Conservation (phyloP, 2,329 filamentous ascomycete genomes). For the Blumeria hordei region DNA sequence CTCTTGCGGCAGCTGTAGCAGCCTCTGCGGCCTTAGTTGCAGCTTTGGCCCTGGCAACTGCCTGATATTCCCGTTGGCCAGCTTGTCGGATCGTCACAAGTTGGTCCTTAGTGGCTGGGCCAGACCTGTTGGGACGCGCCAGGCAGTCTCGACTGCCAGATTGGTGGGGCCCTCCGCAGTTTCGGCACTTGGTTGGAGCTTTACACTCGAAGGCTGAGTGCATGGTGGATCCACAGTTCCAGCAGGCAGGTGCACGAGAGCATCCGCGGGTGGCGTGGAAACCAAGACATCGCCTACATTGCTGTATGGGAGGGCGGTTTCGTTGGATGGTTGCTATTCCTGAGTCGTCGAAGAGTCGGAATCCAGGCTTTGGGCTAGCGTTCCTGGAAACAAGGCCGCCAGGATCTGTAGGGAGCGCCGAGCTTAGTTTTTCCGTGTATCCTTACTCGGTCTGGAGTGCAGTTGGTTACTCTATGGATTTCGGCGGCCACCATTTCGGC, state of each 20-base stretch:
- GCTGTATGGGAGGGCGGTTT: background rate
- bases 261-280: background rate
- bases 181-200: background rate
- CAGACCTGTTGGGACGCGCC: background rate
- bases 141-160: background rate
- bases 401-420: too few relatives aligned
- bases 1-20: background rate
- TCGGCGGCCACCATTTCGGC: too few relatives aligned
- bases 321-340: too few relatives aligned
- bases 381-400: too few relatives aligned
- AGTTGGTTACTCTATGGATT: too few relatives aligned
- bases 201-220: background rate
- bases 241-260: background rate
- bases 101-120: background rate
- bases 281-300: background rate
- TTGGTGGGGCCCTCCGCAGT: background rate
- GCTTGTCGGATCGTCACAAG: background rate
- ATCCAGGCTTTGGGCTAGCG: too few relatives aligned
- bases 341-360: too few relatives aligned
- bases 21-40: too few relatives aligned
- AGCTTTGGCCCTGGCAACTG: background rate
- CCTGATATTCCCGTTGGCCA: background rate
- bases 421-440: too few relatives aligned
- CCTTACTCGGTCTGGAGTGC: too few relatives aligned
- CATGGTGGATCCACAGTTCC: background rate